Base-by-base conservation (phyloP, 1,284 basidiomycete genomes). In the Hemileia vastatrix region DNA sequence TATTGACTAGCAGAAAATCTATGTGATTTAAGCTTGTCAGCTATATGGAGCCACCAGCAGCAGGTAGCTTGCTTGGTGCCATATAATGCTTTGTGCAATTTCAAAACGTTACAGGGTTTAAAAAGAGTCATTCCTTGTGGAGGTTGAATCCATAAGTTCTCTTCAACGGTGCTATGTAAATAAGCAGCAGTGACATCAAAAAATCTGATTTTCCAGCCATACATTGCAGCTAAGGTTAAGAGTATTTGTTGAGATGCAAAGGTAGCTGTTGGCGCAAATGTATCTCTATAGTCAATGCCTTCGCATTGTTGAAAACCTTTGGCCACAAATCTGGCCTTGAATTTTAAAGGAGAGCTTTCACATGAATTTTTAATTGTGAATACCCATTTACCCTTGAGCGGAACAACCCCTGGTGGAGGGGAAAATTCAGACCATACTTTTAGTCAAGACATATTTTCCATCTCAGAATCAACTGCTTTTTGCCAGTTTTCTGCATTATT, bases 251-350 rank as follows among this genome's bases (percentile, higher is more conserved):
- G 24, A 8, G 50, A 27, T 27, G 50, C 18, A 15, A 52, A 31
- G 2, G 50, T 27, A 2, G 50, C 50, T 2, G 50, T 52, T 3
- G 50, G 50, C 2, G 50, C 50, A 31, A 52, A 52, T 8, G 50
- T 52, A 4, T 23, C 27, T 2, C 13, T 2, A n/a, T n/a, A 18
- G 15, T 52, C 50, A 15, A 27, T 6, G 9, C 50, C 50, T 6
- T 27, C 2, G 4, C 23, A 9, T 24, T 52, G 50, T 27, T 54
- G 31, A 43, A 54, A 54, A 4, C 33, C 33, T 1, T 23, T 6
- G 11, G 36, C 53, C 13, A 54, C 33, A 54, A 54, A 54, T 2
- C 53, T 9, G 11, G 53, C 53, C 21, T 54, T 54, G 3, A 44
- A 19, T 44, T 54, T 54, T 6, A 43, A 15, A 23, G 44, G 9